Conservation (phyloP, 2,329 filamentous ascomycete genomes). For the Penicillium sclerotiorum region DNA sequence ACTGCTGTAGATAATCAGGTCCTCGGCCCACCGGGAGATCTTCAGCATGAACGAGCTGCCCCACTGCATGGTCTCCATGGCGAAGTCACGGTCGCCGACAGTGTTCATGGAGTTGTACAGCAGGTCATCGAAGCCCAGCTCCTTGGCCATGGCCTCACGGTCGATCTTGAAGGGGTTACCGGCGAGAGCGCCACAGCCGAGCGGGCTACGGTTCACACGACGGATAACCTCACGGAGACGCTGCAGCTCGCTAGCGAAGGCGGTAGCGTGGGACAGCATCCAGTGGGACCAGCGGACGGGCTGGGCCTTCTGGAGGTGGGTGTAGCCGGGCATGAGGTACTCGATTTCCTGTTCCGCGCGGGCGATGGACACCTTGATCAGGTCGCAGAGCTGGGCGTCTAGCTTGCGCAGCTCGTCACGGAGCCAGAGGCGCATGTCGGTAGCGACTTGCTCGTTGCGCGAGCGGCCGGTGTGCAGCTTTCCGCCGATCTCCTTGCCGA, state of each 20-base stretch:
- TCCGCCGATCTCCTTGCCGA: constrained; percentile 80
- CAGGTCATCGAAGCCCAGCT: constrained; percentile 77
- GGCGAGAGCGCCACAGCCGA: constrained; percentile 76
- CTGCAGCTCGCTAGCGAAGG: constrained; percentile 74
- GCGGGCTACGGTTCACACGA: constrained; percentile 71
- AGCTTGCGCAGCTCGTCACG: constrained; percentile 72
- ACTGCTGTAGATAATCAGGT: constrained; percentile 80
- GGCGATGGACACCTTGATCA: constrained; percentile 69
- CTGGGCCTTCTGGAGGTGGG: constrained; percentile 80
- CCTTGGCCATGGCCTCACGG: constrained; percentile 74
- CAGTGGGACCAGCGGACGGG: constrained; percentile 82
- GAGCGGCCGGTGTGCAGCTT: constrained; percentile 89
- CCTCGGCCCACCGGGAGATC: constrained; percentile 78
- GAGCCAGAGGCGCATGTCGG: constrained; percentile 88
- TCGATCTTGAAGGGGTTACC: constrained; percentile 84
- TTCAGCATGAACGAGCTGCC: constrained; percentile 76
- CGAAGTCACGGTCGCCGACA: constrained; percentile 78
- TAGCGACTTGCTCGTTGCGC: constrained; percentile 87
- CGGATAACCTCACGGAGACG: constrained; percentile 71
- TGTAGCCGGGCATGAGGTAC: constrained; percentile 84
- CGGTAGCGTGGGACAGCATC: constrained; percentile 73
- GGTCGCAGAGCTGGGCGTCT: constrained; percentile 67
- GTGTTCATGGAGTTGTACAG: constrained; percentile 77
- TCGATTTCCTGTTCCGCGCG: constrained; percentile 76
- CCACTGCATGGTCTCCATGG: constrained; percentile 81